Base-by-base conservation (phyloP, 176 grass and related monocot species). In the Tillandsia leiboldiana region DNA sequence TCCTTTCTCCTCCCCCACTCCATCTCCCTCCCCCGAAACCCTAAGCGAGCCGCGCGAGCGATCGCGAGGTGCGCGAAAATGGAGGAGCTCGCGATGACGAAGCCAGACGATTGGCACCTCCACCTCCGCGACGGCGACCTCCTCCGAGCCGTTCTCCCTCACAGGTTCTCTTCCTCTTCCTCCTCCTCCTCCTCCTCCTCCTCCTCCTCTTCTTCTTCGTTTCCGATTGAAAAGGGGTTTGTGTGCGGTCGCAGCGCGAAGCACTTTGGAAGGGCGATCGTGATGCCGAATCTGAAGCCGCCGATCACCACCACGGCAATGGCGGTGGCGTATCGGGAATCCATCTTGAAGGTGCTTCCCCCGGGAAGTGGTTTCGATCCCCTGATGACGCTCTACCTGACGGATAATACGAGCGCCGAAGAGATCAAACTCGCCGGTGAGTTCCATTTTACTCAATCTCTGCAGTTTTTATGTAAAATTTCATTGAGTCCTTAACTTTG, bases 281-380 rank as follows among this genome's bases (percentile, higher is more conserved):
- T 97, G 50, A 97, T 97, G 89, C 93, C 93, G 15, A 96, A 97
- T 56, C 24, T 97, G 84, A 97, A 97, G 77, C 89, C 93, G 7
- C 86, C 93, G 0, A 76, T 97, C 70, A 97, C 86, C 2, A 92
- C 86, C 15, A 97, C 86, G 1, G 84, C 78, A 0, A 77, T 79
- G 3, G 86, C 93, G 3, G 68, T 90, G 79, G 79, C 79, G 67
- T 92, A 92, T 70, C 81, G 84, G 28, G 86, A 90, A 20, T 80
- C 83, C 54, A 97, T 97, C 14, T 9, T 92, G 22, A 83, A 48
- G 76, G 88, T 82, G 1, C 65, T 92, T 56, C 84, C 89, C 0
- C 53, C 68, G 0, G 70, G 80, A 49, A 87, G 75, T 15, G 83
- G 26, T 68, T 96, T 96, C 50, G 26, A 10, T 79, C 89, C 86